phyloP scores from a whole-genome alignment of 805 yeast genomes.

The Metschnikowia similis region DNA sequence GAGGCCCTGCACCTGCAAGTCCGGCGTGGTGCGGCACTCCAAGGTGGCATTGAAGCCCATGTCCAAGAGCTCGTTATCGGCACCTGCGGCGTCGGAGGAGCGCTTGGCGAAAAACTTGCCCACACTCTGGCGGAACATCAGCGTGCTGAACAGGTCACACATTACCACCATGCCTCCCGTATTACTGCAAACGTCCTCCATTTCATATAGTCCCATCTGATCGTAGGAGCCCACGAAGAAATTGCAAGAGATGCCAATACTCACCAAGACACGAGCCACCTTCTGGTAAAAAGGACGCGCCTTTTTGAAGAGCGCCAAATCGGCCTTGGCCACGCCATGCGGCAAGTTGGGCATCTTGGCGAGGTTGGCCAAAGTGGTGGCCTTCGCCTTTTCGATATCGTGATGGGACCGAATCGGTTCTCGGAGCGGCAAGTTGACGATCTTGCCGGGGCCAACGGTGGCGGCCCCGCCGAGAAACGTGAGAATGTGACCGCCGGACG shows the following conservation, averaged over 20 bases:
- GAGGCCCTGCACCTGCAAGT: conserved; percentile 53
- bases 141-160: conserved; percentile 62
- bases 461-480: conserved; percentile 62
- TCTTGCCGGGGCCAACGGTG: conserved; percentile 60
- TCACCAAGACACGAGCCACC: conserved; percentile 45
- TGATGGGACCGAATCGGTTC: conserved; percentile 67
- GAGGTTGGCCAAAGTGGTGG: conserved; percentile 22
- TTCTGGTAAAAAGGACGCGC: conserved; percentile 46
- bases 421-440: conserved; percentile 52
- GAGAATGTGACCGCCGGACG: conserved; percentile 52
- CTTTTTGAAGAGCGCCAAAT: conserved; percentile 25
- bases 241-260: conserved; percentile 52
- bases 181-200: conserved; percentile 52
- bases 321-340: conserved; percentile 25
- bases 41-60: conserved; percentile 59
- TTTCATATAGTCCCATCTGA: conserved; percentile 64
- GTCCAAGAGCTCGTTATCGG: conserved; percentile 31
- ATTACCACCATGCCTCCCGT: conserved; percentile 64
- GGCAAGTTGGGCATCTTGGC: conserved; percentile 31
- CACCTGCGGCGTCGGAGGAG: conserved; percentile 12
- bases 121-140: conserved; percentile 65
- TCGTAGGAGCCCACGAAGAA: conserved; percentile 64
- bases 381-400: conserved; percentile 46
- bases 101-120: conserved; percentile 44
- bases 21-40: conserved; percentile 49